Base-by-base conservation (phyloP, 306 rosid genomes). In the Pachyrhizus erosus region DNA sequence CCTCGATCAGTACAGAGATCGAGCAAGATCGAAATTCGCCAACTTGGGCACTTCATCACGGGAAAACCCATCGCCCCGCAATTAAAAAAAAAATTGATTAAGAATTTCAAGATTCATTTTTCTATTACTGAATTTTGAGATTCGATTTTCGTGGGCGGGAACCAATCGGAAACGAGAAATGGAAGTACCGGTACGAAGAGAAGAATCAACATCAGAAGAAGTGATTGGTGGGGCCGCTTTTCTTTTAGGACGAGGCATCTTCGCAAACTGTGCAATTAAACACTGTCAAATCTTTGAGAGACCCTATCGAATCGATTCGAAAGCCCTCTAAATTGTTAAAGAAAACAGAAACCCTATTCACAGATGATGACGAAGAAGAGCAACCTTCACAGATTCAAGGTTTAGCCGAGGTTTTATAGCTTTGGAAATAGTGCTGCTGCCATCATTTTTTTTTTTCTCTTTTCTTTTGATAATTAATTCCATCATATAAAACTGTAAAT, bases 211-310 rank as follows among this genome's bases (percentile, higher is more conserved):
- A 9, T 86, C 91, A 73, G 91, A 77, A 34, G 88, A 81, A 54
- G 85, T 67, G 81, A 73, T 23, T 23, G 90, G 84, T 45, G 87
- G 87, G 79, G 61, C 85, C 84, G 88, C 80, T 91, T 85, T 91
- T 85, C 96, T 70, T 79, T 88, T 91, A 18, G 89, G 82, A 48
- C 93, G 91, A 86, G 93, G 91, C 96, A 91, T 91, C 77, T 77
- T 52, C 57, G 40, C 58, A 52, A 55, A 71, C 66, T 85, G 80
- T 72, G 84, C 24, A 74, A 84, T 60, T 23, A 73, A 43, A 76
- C 29, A 43, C 70, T 70, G 83, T 2, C 3, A 45, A 80, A 79
- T 70, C 77, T 45, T 52, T 42, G 74, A 78, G 21, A 14, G 43
- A 61, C 17, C n/a, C 77, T 82, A 74, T 78, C 78, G 74, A 79